These are phyloP conservation scores for Xanthoconium separans DNA, from an alignment of 1,284 basidiomycete genomes.

Conservation along the genomic window DNA sequence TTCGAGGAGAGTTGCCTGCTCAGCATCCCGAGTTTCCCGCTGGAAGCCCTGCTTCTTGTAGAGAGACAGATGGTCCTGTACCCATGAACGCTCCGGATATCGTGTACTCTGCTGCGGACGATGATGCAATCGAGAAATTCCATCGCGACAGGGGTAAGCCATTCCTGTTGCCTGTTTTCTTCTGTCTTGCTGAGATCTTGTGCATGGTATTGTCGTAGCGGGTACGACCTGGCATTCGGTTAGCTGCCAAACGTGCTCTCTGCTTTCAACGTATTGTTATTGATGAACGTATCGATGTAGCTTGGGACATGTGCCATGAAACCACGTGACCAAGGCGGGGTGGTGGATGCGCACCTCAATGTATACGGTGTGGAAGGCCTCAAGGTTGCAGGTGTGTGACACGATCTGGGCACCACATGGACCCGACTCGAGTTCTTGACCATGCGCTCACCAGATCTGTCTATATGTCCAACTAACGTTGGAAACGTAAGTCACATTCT, in stretches of 20 bases:
- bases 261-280: background rate
- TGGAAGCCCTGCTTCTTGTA: constrained; percentile 44
- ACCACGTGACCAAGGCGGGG: constrained; percentile 12
- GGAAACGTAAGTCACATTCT: constrained; percentile 11
- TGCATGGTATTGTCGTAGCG: constrained; percentile 28
- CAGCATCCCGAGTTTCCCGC: constrained; percentile 51
- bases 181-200: background rate
- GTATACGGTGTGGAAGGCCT: constrained; percentile 20
- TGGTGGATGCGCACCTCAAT: constrained; percentile 22
- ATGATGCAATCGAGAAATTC: constrained; percentile 49
- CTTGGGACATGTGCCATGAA: constrained; percentile 32
- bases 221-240: constrained; percentile 58
- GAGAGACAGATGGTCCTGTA: constrained; percentile 36
- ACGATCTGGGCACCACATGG: background rate
- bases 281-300: background rate
- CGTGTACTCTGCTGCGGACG: constrained; percentile 56
- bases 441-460: constrained; percentile 15
- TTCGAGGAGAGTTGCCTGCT: constrained; percentile 48
- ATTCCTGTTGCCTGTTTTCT: background rate
- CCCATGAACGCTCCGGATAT: constrained; percentile 44
- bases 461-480: constrained; percentile 25
- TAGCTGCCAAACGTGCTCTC: constrained; percentile 10
- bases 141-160: constrained; percentile 32
- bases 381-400: constrained; percentile 22
- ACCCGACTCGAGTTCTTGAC: background rate